Conservation (phyloP, 768 basidiomycete species). For the Cubamyces sp. region DNA sequence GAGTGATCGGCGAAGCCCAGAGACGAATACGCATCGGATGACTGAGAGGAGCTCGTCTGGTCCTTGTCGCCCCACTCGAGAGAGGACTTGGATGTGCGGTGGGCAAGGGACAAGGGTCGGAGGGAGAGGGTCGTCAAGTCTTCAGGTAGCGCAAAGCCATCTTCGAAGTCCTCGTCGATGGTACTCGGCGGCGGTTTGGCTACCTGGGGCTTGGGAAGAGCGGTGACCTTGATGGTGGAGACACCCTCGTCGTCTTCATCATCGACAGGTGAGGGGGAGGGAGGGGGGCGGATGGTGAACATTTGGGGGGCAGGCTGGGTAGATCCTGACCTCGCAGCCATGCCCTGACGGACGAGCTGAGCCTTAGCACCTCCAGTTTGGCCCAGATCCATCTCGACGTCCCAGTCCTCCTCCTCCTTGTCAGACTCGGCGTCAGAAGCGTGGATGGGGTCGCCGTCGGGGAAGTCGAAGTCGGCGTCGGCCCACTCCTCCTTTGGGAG, state of each 20-base stretch:
- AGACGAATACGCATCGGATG: constrained; percentile 85
- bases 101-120: constrained; percentile 73
- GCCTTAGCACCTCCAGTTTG: constrained; percentile 57
- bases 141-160: constrained; percentile 78
- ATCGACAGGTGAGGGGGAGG: constrained; percentile 51
- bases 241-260: constrained; percentile 82
- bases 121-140: constrained; percentile 84
- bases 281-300: constrained; percentile 71
- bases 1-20: constrained; percentile 60
- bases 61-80: constrained; percentile 88
- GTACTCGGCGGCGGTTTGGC: constrained; percentile 43
- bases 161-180: constrained; percentile 80
- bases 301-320: constrained; percentile 42
- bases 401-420: constrained; percentile 81
- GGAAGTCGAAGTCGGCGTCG: constrained; percentile 86
- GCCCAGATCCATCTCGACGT: constrained; percentile 72
- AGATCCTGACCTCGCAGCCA: constrained; percentile 45
- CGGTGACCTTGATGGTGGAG: constrained; percentile 79
- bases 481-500: constrained; percentile 78
- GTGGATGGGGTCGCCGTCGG: constrained; percentile 72
- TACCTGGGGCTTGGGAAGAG: constrained; percentile 42
- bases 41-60: constrained; percentile 70
- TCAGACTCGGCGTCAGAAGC: constrained; percentile 60
- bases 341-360: constrained; percentile 41
- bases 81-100: constrained; percentile 81